Percentiles rank a stretch among this genome's conserved stretches.
These are phyloP conservation scores for Leccinum griseonigrum DNA, from an alignment of 1,284 basidiomycete species.

Conservation along the genomic window DNA sequence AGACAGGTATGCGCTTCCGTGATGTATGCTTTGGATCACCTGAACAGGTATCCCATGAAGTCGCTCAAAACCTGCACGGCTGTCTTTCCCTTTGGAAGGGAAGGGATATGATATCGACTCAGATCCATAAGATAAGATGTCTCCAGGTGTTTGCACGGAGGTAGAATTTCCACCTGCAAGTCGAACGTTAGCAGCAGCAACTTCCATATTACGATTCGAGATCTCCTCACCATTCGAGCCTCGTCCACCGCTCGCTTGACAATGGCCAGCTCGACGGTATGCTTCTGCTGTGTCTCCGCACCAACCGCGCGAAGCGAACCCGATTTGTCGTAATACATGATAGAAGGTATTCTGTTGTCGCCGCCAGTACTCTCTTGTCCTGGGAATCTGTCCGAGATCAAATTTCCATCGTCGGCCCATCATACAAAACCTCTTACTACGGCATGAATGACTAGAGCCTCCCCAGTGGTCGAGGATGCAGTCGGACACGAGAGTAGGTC, in stretches of 20 bases:
- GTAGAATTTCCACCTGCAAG: slow-evolving; percentile 56
- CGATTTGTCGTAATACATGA: slow-evolving; percentile 50
- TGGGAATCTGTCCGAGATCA: slow-evolving; percentile 35
- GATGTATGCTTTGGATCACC: slow-evolving; percentile 46
- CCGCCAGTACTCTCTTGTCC: slow-evolving; percentile 39
- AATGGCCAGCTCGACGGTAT: slow-evolving; percentile 37
- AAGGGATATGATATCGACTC: slow-evolving; percentile 32
- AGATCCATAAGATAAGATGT: slow-evolving; percentile 20
- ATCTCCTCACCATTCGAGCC: slow-evolving; percentile 45
- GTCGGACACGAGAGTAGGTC: slow-evolving; percentile 32
- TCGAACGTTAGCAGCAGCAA: background rate
- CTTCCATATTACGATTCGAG: background rate
- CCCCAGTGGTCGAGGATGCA: slow-evolving; percentile 42
- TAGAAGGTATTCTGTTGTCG: slow-evolving; percentile 53
- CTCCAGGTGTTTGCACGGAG: slow-evolving; percentile 39
- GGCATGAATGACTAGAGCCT: slow-evolving; percentile 41
- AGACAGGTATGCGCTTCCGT: slow-evolving; percentile 40
- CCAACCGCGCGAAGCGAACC: slow-evolving; percentile 46
- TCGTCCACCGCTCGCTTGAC: slow-evolving; percentile 42
- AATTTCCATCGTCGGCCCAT: background rate
- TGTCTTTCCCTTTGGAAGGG: slow-evolving; percentile 44
- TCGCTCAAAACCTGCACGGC: slow-evolving; percentile 49
- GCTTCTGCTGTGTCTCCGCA: slow-evolving; percentile 44
- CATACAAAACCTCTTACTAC: slow-evolving; percentile 32
- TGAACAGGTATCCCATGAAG: slow-evolving; percentile 48